These are phyloP conservation scores for Wallacemonas rigidus DNA, from an alignment of 208 protist genomes.

Conservation along the genomic window DNA sequence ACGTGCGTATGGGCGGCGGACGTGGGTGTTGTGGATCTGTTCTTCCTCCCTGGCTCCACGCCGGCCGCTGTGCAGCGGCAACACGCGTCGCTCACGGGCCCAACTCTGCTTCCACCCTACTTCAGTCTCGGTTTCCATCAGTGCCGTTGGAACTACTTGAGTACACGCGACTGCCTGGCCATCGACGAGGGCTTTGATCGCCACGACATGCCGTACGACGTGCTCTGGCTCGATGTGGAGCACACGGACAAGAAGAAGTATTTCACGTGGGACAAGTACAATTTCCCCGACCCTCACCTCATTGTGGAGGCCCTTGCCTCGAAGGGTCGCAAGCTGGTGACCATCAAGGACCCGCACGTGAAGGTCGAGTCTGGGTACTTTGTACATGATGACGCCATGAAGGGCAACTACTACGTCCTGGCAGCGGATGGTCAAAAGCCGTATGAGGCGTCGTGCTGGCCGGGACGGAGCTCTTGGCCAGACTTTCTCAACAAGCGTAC, in stretches of 20 bases:
- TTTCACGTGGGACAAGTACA: slow-evolving; percentile 97
- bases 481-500: slow-evolving; percentile 94
- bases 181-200: slow-evolving; percentile 94
- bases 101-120: slow-evolving; percentile 93
- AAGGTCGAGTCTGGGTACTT: slow-evolving; percentile 88
- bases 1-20: slow-evolving; percentile 92
- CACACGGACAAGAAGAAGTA: slow-evolving; percentile 98
- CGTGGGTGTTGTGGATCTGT: slow-evolving; percentile 95
- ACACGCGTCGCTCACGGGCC: slow-evolving; percentile 94
- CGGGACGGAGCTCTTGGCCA: slow-evolving; percentile 91
- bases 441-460: slow-evolving; percentile 98
- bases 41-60: slow-evolving; percentile 94
- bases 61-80: slow-evolving; percentile 89
- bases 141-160: slow-evolving; percentile 98
- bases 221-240: slow-evolving; percentile 99
- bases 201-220: slow-evolving; percentile 97
- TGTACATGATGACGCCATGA: slow-evolving; percentile 81
- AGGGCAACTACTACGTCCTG: slow-evolving; percentile 91
- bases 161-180: slow-evolving; percentile 88
- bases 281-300: slow-evolving; percentile 93
- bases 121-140: slow-evolving; percentile 98
- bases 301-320: slow-evolving; percentile 89
- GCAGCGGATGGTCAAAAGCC: slow-evolving; percentile 46
- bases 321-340: slow-evolving; percentile 96
- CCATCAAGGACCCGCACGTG: slow-evolving; percentile 98